These are phyloP conservation scores for Pharnaceum exiguum DNA, from an alignment of 148 eudicot genomes.

Conservation along the genomic window DNA sequence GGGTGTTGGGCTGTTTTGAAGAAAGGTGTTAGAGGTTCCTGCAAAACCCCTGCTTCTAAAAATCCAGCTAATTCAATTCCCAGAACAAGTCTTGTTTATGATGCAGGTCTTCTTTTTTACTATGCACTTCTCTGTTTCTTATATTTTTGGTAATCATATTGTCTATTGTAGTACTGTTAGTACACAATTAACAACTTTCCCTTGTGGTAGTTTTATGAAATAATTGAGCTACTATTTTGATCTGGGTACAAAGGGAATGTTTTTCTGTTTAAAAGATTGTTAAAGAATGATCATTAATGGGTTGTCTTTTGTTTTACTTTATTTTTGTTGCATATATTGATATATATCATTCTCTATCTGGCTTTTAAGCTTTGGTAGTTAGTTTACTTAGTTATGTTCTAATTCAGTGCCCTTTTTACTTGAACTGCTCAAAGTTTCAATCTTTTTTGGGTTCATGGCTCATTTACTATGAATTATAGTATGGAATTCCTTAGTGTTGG, in stretches of 20 bases:
- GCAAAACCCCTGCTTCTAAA: constrained; percentile 51
- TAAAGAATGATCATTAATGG: constrained; percentile 3
- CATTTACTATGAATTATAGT: not conserved
- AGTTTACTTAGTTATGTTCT: not conserved
- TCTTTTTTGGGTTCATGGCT: not conserved
- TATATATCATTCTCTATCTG: not conserved
- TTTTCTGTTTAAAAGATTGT: not conserved
- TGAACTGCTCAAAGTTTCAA: not conserved
- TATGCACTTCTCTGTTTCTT: not conserved
- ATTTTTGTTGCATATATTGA: not conserved
- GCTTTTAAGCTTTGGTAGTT: not conserved
- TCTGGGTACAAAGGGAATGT: not conserved
- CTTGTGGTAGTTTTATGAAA: no score
- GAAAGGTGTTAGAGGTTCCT: constrained; percentile 37
- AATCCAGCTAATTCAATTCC: constrained; percentile 52
- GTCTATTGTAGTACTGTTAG: not conserved
- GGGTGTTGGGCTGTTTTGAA: constrained; percentile 80
- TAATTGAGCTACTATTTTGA: not conserved
- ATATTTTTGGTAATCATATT: not conserved
- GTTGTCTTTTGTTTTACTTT: not conserved
- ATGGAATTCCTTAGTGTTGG: not conserved
- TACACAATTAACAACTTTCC: no score
- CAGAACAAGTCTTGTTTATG: constrained; percentile 81
- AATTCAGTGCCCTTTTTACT: not conserved
- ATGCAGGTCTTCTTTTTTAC: constrained; percentile 50